Evolutionary conservation across 805 yeast genomes (phyloP).

Genomic region (Scheffersomyces lignosus): DNA sequence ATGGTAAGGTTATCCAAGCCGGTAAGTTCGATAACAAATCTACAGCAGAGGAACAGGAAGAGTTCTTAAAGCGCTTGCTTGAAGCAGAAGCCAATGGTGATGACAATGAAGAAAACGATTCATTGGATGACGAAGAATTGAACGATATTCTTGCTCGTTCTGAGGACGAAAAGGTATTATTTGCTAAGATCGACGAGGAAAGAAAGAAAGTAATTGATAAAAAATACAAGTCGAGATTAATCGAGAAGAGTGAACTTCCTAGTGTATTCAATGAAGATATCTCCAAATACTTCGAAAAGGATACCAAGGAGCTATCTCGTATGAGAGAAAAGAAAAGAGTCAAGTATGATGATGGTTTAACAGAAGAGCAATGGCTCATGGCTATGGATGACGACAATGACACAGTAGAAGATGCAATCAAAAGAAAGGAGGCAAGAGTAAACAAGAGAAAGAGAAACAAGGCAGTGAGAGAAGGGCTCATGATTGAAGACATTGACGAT

Average conservation of each 20-base stretch:
- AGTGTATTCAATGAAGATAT: slow-evolving; percentile 26
- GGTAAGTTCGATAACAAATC: slow-evolving; percentile 88
- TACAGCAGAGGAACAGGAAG: slow-evolving; percentile 85
- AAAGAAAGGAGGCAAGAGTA: slow-evolving; percentile 47
- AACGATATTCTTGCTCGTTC: slow-evolving; percentile 70
- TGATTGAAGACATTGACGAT: slow-evolving; percentile 22
- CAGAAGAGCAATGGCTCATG: slow-evolving; percentile 49
- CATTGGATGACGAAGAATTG: slow-evolving; percentile 67
- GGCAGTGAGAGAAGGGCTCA: slow-evolving; percentile 10
- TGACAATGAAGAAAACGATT: slow-evolving; percentile 53
- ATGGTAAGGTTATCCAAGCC: slow-evolving; percentile 88
- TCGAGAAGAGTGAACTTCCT: slow-evolving; percentile 25
- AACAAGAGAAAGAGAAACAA: slow-evolving; percentile 38
- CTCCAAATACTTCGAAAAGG: slow-evolving; percentile 25
- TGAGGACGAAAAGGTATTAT: slow-evolving; percentile 58
- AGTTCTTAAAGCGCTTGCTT: slow-evolving; percentile 64
- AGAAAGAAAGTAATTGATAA: slow-evolving; percentile 35
- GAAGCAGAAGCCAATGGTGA: slow-evolving; percentile 66
- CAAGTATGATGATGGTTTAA: slow-evolving; percentile 42
- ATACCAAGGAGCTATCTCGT: slow-evolving; percentile 22
- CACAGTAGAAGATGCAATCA: slow-evolving; percentile 58
- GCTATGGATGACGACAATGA: slow-evolving; percentile 76
- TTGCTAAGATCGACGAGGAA: slow-evolving; percentile 61
- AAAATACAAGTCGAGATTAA: slow-evolving; percentile 19
- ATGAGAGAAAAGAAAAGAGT: slow-evolving; percentile 29